These are phyloP conservation scores for Fusarium brachygibbosum DNA, from an alignment of 2,329 filamentous ascomycete genomes.

Conservation along the genomic window DNA sequence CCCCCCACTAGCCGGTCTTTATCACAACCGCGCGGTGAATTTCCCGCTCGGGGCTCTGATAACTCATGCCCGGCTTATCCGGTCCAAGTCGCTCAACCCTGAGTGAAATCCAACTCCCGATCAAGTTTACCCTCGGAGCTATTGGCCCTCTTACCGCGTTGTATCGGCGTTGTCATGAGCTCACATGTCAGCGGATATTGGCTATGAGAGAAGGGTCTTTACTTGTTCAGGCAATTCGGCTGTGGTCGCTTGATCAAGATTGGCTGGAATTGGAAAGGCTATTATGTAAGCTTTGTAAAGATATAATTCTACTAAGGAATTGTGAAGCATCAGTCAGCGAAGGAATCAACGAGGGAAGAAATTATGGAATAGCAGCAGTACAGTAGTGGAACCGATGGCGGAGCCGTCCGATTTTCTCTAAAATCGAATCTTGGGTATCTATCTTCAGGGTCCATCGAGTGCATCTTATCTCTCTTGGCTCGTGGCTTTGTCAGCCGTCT, in stretches of 20 bases:
- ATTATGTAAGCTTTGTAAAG: slow-evolving; percentile 45
- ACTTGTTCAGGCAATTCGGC: slow-evolving; percentile 28
- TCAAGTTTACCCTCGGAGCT: slow-evolving; percentile 21
- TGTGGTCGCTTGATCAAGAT: slow-evolving; percentile 13
- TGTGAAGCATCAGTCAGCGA: slow-evolving; percentile 50
- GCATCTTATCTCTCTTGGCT: slow-evolving; percentile 28
- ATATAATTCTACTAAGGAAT: slow-evolving; percentile 34
- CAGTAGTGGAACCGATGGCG: slow-evolving; percentile 40
- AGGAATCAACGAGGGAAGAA: slow-evolving; percentile 12
- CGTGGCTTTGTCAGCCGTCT: slow-evolving; percentile 40
- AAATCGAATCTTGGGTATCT: slow-evolving; percentile 8
- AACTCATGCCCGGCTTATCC: slow-evolving; percentile 41
- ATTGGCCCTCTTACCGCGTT: slow-evolving; percentile 16
- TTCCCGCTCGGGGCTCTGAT: slow-evolving; percentile 29
- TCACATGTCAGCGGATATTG: slow-evolving; percentile 39
- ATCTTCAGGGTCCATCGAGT: slow-evolving; percentile 14
- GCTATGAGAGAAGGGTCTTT: slow-evolving; percentile 18
- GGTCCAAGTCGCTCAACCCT: slow-evolving; percentile 22
- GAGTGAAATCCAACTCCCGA: slow-evolving; percentile 13
- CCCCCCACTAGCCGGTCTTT: slow-evolving; percentile 29
- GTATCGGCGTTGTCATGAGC: slow-evolving; percentile 31
- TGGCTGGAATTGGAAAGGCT: slow-evolving; percentile 15
- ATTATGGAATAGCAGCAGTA: slow-evolving; percentile 12
- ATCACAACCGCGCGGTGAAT: slow-evolving; percentile 49
- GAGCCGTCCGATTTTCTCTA: slow-evolving; percentile 17